Evolutionary conservation across 768 basidiomycete species (phyloP).

Genomic region (Hypholoma fasciculare): DNA sequence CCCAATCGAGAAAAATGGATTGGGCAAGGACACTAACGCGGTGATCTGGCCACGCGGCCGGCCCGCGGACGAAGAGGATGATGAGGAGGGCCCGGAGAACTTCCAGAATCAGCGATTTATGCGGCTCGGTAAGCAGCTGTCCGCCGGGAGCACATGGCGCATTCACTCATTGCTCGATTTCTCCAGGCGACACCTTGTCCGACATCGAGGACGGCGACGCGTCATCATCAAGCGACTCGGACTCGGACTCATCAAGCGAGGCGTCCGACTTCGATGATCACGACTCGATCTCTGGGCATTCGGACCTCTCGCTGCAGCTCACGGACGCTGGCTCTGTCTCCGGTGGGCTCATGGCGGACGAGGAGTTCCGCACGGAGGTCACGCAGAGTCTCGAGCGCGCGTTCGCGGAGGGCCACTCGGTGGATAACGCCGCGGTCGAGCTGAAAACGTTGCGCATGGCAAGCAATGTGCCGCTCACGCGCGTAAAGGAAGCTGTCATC

Average conservation of each 20-base stretch:
- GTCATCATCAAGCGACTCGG: constrained; percentile 52
- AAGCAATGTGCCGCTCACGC: constrained; percentile 85
- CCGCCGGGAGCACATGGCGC: not conserved
- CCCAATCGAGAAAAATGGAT: constrained; percentile 36
- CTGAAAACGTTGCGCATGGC: constrained; percentile 97
- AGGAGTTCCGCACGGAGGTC: constrained; percentile 78
- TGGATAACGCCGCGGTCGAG: constrained; percentile 93
- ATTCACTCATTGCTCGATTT: not conserved
- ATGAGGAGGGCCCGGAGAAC: constrained; percentile 59
- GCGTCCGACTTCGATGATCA: constrained; percentile 38
- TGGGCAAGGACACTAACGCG: constrained; percentile 77
- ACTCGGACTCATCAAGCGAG: constrained; percentile 22
- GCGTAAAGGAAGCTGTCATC: constrained; percentile 87
- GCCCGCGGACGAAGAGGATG: constrained; percentile 63
- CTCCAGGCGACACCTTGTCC: constrained; percentile 57
- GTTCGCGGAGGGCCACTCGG: constrained; percentile 86
- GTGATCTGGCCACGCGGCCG: constrained; percentile 77
- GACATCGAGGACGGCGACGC: constrained; percentile 62
- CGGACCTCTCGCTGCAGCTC: constrained; percentile 45
- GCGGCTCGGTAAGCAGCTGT: constrained; percentile 58
- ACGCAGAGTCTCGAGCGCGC: constrained; percentile 88
- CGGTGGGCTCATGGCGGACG: constrained; percentile 44
- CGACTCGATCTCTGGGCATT: constrained; percentile 43
- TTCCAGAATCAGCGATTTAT: constrained; percentile 70
- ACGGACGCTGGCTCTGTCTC: constrained; percentile 37